Percentiles rank a stretch among this genome's conserved stretches.
Conservation (phyloP, 2,329 filamentous ascomycete species). For the Trichoderma hamatum region DNA sequence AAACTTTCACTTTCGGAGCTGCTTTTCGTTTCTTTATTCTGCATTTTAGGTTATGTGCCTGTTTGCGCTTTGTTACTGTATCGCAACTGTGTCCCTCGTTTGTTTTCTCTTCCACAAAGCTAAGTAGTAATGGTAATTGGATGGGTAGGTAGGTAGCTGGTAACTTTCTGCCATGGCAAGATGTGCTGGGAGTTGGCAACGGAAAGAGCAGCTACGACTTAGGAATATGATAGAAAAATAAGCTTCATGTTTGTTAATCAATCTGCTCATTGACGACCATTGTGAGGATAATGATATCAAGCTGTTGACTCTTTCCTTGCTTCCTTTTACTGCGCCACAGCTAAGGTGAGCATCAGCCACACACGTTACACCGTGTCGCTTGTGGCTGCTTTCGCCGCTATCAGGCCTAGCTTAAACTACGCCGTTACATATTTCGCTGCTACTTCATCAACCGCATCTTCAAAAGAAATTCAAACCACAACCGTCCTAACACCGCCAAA, state of each 20-base stretch:
- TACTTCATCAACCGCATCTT: neutral
- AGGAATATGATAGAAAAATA: neutral
- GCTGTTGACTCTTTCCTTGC: neutral
- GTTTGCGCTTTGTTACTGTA: constrained; percentile 7
- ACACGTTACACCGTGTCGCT: neutral
- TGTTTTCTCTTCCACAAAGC: neutral
- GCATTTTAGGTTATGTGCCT: constrained; percentile 26
- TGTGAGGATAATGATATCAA: neutral
- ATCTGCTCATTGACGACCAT: neutral
- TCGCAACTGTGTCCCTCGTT: neutral
- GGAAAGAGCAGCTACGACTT: neutral
- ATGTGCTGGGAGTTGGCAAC: too few species aligned
- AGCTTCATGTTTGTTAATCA: neutral
- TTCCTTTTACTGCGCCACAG: constrained; percentile 9
- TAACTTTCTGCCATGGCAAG: neutral
- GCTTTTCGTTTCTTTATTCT: constrained; percentile 3
- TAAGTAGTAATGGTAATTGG: neutral
- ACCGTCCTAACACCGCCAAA: neutral
- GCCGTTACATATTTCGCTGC: neutral
- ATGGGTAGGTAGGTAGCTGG: neutral
- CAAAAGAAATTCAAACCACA: neutral
- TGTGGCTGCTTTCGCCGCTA: constrained; percentile 10
- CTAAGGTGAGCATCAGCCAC: neutral
- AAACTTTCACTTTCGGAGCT: neutral
- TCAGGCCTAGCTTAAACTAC: constrained; percentile 4